A percentile compares a stretch with the other conserved stretches of the same genome.
Conservation (phyloP, 83 land plant genomes). For the Picea mariana region DNA sequence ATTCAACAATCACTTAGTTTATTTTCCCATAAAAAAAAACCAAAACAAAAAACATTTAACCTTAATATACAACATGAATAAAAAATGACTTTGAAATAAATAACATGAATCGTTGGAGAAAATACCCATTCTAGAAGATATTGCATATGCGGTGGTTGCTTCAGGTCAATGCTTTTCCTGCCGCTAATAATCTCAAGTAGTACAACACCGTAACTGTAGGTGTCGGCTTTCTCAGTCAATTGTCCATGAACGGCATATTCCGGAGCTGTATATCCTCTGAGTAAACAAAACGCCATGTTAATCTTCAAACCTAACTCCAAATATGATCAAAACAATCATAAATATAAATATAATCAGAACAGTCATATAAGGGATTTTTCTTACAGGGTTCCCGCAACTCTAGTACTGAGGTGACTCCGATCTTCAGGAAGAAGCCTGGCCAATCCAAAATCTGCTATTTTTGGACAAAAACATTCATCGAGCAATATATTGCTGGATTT, state of each 20-base stretch:
- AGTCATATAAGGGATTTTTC: not conserved
- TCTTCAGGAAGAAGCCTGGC: conserved; percentile 48
- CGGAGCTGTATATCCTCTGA: conserved; percentile 47
- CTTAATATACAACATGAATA: no score
- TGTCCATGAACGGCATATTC: conserved; percentile 36
- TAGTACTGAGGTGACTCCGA: conserved; percentile 36
- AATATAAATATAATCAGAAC: not conserved
- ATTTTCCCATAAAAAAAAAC: no score
- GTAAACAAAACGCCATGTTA: not conserved
- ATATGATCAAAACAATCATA: not conserved
- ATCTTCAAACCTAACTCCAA: not conserved
- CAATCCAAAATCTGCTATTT: conserved; percentile 58
- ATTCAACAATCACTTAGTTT: no score
- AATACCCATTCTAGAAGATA: conserved; percentile 40
- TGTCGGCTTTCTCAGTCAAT: conserved; percentile 33
- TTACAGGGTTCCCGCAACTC: conserved; percentile 48
- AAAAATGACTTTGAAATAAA: no score
- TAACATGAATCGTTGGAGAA: no score
- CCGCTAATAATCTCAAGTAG: conserved; percentile 37
- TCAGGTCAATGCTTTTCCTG: conserved; percentile 25
- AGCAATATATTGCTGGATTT: conserved; percentile 35
- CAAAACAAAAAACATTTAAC: no score
- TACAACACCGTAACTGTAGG: conserved; percentile 36
- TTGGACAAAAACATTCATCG: conserved; percentile 31
- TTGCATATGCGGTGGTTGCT: not conserved